Evolutionary conservation across 2,329 filamentous ascomycete genomes (phyloP).

Genomic region (Fusarium temperatum): DNA sequence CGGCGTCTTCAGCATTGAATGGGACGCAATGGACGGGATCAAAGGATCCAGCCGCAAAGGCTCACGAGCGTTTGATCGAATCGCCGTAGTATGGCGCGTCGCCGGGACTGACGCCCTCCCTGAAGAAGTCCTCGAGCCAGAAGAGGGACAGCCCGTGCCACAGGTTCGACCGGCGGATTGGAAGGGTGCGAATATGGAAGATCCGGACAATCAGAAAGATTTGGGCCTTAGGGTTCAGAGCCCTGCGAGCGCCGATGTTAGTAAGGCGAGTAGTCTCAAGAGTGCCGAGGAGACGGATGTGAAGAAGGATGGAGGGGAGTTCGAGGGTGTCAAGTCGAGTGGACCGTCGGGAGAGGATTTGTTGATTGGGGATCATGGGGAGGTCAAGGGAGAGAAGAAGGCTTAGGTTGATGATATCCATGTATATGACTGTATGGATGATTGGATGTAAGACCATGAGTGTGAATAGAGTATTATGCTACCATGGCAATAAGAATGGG

Average conservation of each 20-base stretch:
- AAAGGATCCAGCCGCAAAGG: constrained; percentile 89
- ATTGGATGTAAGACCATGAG: background rate
- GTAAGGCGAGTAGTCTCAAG: constrained; percentile 75
- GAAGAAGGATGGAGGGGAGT: constrained; percentile 30
- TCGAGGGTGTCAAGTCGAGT: constrained; percentile 49
- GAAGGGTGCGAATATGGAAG: constrained; percentile 66
- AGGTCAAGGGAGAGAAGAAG: background rate
- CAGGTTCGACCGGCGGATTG: constrained; percentile 79
- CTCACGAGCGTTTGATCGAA: constrained; percentile 78
- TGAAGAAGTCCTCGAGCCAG: constrained; percentile 66
- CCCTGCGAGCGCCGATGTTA: constrained; percentile 72
- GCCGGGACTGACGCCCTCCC: constrained; percentile 41
- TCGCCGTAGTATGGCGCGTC: constrained; percentile 85
- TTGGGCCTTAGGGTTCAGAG: constrained; percentile 74
- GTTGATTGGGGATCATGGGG: constrained; percentile 13
- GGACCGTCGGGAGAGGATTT: constrained; percentile 50
- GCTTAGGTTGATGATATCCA: constrained; percentile 16
- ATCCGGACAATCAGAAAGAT: constrained; percentile 61
- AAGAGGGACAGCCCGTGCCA: constrained; percentile 71
- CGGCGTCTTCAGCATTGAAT: constrained; percentile 68
- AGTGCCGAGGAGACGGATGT: constrained; percentile 42
- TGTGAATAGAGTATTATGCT: background rate
- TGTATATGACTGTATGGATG: background rate
- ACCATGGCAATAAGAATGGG: background rate
- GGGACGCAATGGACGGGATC: constrained; percentile 87